Evolutionary conservation across 1,284 basidiomycete genomes (phyloP).

Genomic region (Fereydounia khargensis): DNA sequence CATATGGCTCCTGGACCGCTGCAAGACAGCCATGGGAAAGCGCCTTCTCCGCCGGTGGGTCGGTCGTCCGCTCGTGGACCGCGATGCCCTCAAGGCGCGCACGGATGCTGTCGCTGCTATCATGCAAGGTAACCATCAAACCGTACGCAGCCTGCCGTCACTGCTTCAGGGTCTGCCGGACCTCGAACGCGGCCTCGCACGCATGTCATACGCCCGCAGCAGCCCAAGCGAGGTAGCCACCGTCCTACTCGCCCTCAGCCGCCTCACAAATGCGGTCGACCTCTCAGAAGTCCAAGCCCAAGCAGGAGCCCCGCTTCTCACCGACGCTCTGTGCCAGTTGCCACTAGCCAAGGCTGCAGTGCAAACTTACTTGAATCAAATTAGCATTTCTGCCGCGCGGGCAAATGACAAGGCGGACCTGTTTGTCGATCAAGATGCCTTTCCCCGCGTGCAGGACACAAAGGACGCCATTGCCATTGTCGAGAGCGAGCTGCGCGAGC

Average conservation of each 20-base stretch:
- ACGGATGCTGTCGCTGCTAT: slow-evolving; percentile 84
- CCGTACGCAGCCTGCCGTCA: slow-evolving; percentile 66
- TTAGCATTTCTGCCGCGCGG: slow-evolving; percentile 69
- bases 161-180: slow-evolving; percentile 69
- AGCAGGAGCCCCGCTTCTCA: slow-evolving; percentile 66
- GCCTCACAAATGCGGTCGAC: slow-evolving; percentile 68
- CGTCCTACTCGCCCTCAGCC: slow-evolving; percentile 74
- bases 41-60: slow-evolving; percentile 82
- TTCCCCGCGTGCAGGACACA: slow-evolving; percentile 66
- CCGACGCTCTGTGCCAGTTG: slow-evolving; percentile 69
- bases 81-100: slow-evolving; percentile 67
- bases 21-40: slow-evolving; percentile 82
- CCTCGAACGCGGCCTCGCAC: slow-evolving; percentile 79
- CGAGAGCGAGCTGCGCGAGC: slow-evolving; percentile 72
- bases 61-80: slow-evolving; percentile 76
- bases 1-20: slow-evolving; percentile 78
- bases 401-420: slow-evolving; percentile 71
- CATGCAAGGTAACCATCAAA: slow-evolving; percentile 61
- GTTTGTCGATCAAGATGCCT: slow-evolving; percentile 73
- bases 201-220: slow-evolving; percentile 81
- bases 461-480: slow-evolving; percentile 65
- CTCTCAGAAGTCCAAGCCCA: slow-evolving; percentile 58
- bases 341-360: slow-evolving; percentile 68
- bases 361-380: slow-evolving; percentile 60
- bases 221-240: slow-evolving; percentile 78